Conservation (phyloP, 352 stramenopile genomes). For the Elongisporangium anandrum region DNA sequence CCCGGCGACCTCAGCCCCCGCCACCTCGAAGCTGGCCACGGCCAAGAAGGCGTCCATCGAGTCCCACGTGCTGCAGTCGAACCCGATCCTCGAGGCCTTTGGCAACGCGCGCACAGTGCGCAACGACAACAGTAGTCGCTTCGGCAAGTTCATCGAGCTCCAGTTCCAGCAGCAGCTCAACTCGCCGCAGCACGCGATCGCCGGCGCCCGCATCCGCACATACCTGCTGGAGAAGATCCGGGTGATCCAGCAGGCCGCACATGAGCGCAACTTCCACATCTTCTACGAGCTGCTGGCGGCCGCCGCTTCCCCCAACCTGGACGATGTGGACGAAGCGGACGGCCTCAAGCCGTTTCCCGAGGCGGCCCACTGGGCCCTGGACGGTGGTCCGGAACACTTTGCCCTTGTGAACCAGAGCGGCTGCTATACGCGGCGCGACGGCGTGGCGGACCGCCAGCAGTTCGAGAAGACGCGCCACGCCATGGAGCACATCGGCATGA, state of each 20-base stretch:
- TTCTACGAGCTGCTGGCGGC: conserved; percentile 82
- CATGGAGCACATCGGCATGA: conserved; percentile 81
- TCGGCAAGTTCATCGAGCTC: conserved; percentile 91
- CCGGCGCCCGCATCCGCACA: conserved; percentile 81
- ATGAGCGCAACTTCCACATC: conserved; percentile 87
- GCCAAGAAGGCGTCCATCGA: conserved; percentile 44
- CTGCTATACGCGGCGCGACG: conserved; percentile 63
- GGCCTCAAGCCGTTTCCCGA: not conserved
- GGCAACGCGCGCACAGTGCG: conserved; percentile 84
- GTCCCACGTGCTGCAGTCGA: conserved; percentile 87
- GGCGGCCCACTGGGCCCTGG: conserved; percentile 26
- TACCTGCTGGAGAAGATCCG: conserved; percentile 95
- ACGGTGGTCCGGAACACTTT: conserved; percentile 31
- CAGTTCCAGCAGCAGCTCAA: conserved; percentile 34
- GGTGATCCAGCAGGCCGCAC: conserved; percentile 67
- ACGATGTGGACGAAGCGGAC: not conserved
- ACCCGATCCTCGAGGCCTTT: conserved; percentile 89
- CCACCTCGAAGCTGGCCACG: conserved; percentile 3
- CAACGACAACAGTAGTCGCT: conserved; percentile 89
- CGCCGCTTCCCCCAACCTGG: conserved; percentile 4
- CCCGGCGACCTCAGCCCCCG: conserved; percentile 10
- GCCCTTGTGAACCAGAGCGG: conserved; percentile 67
- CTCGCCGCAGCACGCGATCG: conserved; percentile 21
- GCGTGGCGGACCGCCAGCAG: conserved; percentile 58
- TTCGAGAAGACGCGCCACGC: conserved; percentile 54